These are phyloP conservation scores for Chlamydomonas reinhardtii DNA, from an alignment of 163 green algal species.

Conservation along the genomic window DNA sequence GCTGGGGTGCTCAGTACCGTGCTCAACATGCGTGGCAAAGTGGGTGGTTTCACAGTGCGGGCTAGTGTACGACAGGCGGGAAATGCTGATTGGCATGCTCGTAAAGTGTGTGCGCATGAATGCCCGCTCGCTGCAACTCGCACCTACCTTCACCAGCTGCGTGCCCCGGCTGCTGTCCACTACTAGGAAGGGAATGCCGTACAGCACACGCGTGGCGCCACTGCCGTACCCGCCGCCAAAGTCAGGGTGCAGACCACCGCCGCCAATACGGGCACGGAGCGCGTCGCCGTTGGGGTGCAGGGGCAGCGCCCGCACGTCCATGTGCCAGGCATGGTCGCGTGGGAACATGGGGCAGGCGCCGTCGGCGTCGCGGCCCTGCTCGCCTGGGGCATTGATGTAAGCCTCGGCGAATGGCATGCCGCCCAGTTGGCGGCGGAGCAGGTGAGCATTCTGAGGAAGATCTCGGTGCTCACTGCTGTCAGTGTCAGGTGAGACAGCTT, in stretches of 20 bases:
- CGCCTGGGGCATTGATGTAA: constrained; percentile 16
- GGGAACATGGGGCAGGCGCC: constrained; percentile 49
- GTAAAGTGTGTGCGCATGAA: too few species aligned
- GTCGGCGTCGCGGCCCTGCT: constrained; percentile 37
- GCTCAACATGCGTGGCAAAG: not conserved
- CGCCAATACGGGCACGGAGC: constrained; percentile 32
- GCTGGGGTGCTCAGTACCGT: too few species aligned
- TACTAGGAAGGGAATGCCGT: constrained; percentile 43
- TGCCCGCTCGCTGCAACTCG: too few species aligned
- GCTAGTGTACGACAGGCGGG: too few species aligned
- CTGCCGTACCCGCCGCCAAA: constrained; percentile 27
- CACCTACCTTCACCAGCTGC: constrained; percentile 10
- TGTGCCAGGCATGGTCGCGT: constrained; percentile 29
- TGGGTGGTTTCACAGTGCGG: too few species aligned
- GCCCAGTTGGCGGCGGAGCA: not conserved
- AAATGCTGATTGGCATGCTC: too few species aligned
- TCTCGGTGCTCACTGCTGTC: too few species aligned
- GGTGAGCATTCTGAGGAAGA: too few species aligned
- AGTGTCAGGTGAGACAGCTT: too few species aligned
- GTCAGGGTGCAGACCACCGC: constrained; percentile 34
- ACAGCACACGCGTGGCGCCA: constrained; percentile 24
- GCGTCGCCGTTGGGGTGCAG: constrained; percentile 41
- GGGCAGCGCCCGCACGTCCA: constrained; percentile 33
- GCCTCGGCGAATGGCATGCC: not conserved
- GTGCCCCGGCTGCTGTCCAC: constrained; percentile 45